Evolutionary conservation across 2,329 filamentous ascomycete genomes (phyloP).

Genomic region (Sarocladiaceae sp.): DNA sequence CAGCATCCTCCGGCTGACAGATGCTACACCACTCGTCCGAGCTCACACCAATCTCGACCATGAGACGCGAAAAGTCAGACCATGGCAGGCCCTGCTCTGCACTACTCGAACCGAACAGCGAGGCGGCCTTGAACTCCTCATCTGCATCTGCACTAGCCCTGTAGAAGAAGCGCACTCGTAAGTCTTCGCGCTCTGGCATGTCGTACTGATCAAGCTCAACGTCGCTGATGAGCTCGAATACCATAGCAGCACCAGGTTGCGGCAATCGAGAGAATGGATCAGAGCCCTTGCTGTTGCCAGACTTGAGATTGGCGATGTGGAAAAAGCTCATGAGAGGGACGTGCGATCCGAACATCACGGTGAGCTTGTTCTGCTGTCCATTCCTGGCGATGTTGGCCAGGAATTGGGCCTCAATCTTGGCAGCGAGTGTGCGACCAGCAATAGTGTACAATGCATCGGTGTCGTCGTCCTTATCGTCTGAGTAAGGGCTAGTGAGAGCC

Average conservation of each 20-base stretch:
- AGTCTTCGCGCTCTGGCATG: slow-evolving; percentile 26
- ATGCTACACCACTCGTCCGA: slow-evolving; percentile 36
- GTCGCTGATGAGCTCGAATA: slow-evolving; percentile 56
- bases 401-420: slow-evolving; percentile 36
- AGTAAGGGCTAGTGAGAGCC: slow-evolving; percentile 20
- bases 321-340: slow-evolving; percentile 52
- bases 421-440: slow-evolving; percentile 46
- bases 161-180: slow-evolving; percentile 52
- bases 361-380: slow-evolving; percentile 39
- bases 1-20: slow-evolving; percentile 26
- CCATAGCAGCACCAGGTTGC: slow-evolving; percentile 66
- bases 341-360: slow-evolving; percentile 46
- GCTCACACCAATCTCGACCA: slow-evolving; percentile 29
- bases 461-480: slow-evolving; percentile 24
- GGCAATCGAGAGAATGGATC: slow-evolving; percentile 37
- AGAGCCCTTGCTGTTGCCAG: slow-evolving; percentile 39
- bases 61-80: slow-evolving; percentile 29
- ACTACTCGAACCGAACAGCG: slow-evolving; percentile 33
- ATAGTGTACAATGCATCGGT: slow-evolving; percentile 37
- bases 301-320: slow-evolving; percentile 39
- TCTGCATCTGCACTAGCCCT: slow-evolving; percentile 37
- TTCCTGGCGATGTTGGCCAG: slow-evolving; percentile 31
- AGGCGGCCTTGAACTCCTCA: slow-evolving; percentile 27
- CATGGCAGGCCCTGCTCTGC: slow-evolving; percentile 28
- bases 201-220: slow-evolving; percentile 15